Evolutionary conservation across 2,329 filamentous ascomycete species (phyloP).

Genomic region (Hypoxylon sp.): DNA sequence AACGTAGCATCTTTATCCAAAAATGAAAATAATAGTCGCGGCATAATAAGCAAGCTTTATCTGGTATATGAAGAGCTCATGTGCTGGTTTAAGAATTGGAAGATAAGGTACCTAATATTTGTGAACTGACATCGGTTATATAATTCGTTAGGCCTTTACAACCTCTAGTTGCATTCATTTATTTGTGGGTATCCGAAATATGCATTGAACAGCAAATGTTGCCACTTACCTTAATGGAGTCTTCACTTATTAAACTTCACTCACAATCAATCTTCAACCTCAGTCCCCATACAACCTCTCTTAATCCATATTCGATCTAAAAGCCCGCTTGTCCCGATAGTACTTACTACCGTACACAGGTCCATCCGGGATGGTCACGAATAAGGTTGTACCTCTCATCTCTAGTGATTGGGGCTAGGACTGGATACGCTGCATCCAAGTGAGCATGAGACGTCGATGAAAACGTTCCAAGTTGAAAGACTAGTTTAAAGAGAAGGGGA

Average conservation of each 20-base stretch:
- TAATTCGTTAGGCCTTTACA: not conserved
- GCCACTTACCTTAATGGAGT: slow-evolving; percentile 18
- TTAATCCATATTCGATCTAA: not conserved
- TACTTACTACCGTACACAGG: not conserved
- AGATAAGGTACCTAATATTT: not conserved
- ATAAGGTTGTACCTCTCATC: slow-evolving; percentile 7
- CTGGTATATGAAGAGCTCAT: not conserved
- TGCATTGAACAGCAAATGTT: slow-evolving; percentile 16
- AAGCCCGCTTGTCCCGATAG: not conserved
- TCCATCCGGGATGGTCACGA: slow-evolving; percentile 28
- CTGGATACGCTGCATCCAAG: not conserved
- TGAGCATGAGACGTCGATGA: slow-evolving; percentile 3
- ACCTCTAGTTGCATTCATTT: slow-evolving; percentile 12
- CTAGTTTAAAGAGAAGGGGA: not conserved
- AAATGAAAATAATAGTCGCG: slow-evolving; percentile 17
- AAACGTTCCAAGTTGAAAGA: not conserved
- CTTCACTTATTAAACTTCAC: slow-evolving; percentile 14
- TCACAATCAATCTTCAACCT: slow-evolving; percentile 1
- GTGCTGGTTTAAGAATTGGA: not conserved
- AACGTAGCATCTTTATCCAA: slow-evolving; percentile 25
- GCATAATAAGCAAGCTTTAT: not conserved
- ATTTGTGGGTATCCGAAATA: slow-evolving; percentile 12
- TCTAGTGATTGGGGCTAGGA: slow-evolving; percentile 35
- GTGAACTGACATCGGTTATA: not conserved
- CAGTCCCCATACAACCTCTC: not conserved